Evolutionary conservation across 176 grass and related monocot genomes (phyloP).

Genomic region (Phyllostachys edulis): DNA sequence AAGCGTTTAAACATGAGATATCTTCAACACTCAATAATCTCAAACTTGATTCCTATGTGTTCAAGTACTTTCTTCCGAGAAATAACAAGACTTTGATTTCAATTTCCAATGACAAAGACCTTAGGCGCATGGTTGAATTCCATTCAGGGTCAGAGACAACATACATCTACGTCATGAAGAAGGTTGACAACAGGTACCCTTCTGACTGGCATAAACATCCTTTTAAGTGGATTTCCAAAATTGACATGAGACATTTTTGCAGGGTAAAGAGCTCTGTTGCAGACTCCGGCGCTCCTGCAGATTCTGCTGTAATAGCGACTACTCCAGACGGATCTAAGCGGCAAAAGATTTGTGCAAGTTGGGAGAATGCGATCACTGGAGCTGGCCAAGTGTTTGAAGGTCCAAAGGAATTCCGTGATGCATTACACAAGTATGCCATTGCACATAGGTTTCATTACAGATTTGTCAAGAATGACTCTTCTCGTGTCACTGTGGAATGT

Average conservation of each 20-base stretch:
- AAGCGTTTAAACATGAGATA: conserved; percentile 57
- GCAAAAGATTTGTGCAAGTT: conserved; percentile 53
- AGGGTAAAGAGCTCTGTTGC: conserved; percentile 55
- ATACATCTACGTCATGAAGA: conserved; percentile 51
- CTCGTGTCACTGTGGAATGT: conserved; percentile 68
- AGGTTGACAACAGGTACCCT: conserved; percentile 50
- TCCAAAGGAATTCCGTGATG: conserved; percentile 70
- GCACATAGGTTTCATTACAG: conserved; percentile 73
- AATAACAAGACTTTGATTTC: conserved; percentile 54
- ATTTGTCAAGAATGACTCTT: conserved; percentile 74
- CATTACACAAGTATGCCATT: conserved; percentile 73
- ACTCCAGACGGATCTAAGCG: conserved; percentile 47
- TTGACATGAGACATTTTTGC: conserved; percentile 22
- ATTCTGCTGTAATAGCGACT: conserved; percentile 38
- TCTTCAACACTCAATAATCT: conserved; percentile 63
- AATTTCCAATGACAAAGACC: conserved; percentile 59
- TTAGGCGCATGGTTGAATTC: conserved; percentile 61
- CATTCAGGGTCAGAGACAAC: conserved; percentile 48
- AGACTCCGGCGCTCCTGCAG: conserved; percentile 45
- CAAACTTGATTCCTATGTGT: conserved; percentile 52
- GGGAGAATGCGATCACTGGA: conserved; percentile 63
- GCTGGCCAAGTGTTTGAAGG: conserved; percentile 69
- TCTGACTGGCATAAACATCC: conserved; percentile 1
- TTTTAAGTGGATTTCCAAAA: conserved; percentile 4
- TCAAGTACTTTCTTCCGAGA: conserved; percentile 72